A percentile compares a stretch with the other conserved stretches of the same genome.
Conservation (phyloP, 1,139 yeast genomes). For the Taphrina flavorubra region DNA sequence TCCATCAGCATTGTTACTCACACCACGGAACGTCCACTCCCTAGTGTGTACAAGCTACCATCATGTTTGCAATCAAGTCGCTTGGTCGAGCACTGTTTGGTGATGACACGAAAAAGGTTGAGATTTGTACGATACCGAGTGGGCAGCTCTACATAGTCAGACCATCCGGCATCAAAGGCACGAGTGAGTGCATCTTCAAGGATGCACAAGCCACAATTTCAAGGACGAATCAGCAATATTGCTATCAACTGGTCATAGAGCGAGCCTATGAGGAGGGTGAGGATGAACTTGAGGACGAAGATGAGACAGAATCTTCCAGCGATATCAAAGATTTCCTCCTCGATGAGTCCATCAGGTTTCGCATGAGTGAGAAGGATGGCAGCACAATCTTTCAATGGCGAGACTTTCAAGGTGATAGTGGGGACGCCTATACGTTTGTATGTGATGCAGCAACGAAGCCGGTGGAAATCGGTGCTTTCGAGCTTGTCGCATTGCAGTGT, state of each 20-base stretch:
- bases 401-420: conserved; percentile 68
- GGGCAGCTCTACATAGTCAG: conserved; percentile 80
- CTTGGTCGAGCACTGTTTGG: conserved; percentile 43
- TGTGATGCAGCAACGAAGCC: conserved; percentile 67
- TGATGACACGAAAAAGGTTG: conserved; percentile 61
- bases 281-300: conserved; percentile 58
- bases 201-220: conserved; percentile 50
- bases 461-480: conserved; percentile 68
- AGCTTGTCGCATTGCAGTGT: conserved; percentile 67
- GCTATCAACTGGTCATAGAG: conserved; percentile 73
- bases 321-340: conserved; percentile 76
- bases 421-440: conserved; percentile 81
- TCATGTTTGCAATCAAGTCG: conserved; percentile 42
- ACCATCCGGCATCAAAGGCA: conserved; percentile 83
- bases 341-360: conserved; percentile 64
- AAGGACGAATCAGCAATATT: conserved; percentile 67
- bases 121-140: conserved; percentile 71
- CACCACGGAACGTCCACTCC: not conserved
- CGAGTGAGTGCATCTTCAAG: conserved; percentile 75
- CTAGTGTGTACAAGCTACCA: not conserved
- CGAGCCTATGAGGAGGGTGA: conserved; percentile 74
- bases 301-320: conserved; percentile 59
- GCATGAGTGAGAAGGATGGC: conserved; percentile 56
- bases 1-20: no score
- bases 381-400: conserved; percentile 72